Conservation (phyloP, 352 stramenopile genomes). For the Pilasporangium apinafurcum region DNA sequence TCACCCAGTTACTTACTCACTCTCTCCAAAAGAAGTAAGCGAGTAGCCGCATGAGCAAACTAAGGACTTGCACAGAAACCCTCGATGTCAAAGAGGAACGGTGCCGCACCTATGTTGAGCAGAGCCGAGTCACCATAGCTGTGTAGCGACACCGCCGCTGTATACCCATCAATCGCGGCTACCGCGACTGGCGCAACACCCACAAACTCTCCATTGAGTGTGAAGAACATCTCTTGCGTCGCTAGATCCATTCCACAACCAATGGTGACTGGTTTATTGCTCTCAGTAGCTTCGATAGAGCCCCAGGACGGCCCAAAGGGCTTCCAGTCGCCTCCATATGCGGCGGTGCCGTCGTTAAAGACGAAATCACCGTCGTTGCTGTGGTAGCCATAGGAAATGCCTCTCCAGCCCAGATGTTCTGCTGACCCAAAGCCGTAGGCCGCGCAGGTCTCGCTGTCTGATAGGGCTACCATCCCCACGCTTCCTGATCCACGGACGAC, state of each 20-base stretch:
- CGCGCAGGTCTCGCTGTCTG: slow-evolving; percentile 34
- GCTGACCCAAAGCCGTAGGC: slow-evolving; percentile 79
- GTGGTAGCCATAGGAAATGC: slow-evolving; percentile 80
- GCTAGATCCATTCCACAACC: slow-evolving; percentile 66
- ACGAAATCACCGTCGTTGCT: slow-evolving; percentile 84
- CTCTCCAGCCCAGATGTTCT: slow-evolving; percentile 79
- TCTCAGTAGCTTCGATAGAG: slow-evolving; percentile 14
- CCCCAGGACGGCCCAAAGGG: slow-evolving; percentile 72
- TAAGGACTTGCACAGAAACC: slow-evolving; percentile 87
- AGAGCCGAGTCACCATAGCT: slow-evolving; percentile 61
- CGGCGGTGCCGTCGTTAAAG: slow-evolving; percentile 62
- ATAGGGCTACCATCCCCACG: slow-evolving; percentile 68
- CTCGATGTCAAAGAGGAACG: slow-evolving; percentile 81
- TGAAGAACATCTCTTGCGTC: slow-evolving; percentile 69
- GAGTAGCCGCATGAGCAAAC: slow-evolving; percentile 4
- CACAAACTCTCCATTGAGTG: slow-evolving; percentile 63
- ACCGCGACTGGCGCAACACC: slow-evolving; percentile 33
- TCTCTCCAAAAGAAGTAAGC: neutral
- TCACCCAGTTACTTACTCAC: neutral
- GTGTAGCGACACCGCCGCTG: slow-evolving; percentile 74
- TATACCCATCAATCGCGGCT: slow-evolving; percentile 53
- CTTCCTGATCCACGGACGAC: slow-evolving; percentile 64
- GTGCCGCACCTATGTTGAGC: slow-evolving; percentile 63
- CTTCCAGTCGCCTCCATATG: slow-evolving; percentile 65
- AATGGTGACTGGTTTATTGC: slow-evolving; percentile 26